Percentiles rank a stretch among this genome's conserved stretches.
phyloP scores from a whole-genome alignment of 495 filamentous ascomycete genomes.

The Trichoderma orchidacearum region DNA sequence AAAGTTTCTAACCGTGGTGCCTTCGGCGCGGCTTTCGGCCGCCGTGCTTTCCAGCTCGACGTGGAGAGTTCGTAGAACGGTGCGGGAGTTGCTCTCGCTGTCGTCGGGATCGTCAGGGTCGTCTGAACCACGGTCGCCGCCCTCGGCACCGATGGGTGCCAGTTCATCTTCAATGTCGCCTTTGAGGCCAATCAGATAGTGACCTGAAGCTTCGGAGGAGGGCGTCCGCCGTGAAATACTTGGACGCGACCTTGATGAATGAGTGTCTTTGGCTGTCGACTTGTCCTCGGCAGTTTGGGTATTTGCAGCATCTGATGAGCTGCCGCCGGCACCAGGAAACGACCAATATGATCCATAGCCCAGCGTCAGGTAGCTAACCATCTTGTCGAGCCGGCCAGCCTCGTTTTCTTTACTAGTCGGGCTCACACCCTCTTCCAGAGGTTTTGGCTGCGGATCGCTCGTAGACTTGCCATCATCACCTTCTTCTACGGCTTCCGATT shows the following conservation, averaged over 20 bases:
- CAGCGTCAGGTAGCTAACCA: constrained; percentile 38
- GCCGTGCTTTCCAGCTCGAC: constrained; percentile 31
- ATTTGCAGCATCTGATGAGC: not conserved
- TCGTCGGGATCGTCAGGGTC: constrained; percentile 12
- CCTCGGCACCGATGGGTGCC: not conserved
- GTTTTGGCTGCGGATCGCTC: not conserved
- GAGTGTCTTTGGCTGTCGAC: too few relatives aligned
- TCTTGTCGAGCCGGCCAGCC: constrained; percentile 21
- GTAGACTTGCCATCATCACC: not conserved
- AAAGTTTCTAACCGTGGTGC: constrained; percentile 26
- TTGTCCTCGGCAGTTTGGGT: not conserved
- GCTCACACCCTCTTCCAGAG: not conserved
- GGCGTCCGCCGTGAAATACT: not conserved
- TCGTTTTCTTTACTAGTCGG: constrained; percentile 3
- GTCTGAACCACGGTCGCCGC: not conserved
- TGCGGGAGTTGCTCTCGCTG: constrained; percentile 22
- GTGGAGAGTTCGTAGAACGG: constrained; percentile 31
- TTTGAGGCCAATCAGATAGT: constrained; percentile 59
- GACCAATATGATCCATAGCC: constrained; percentile 45
- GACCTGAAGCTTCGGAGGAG: constrained; percentile 23
- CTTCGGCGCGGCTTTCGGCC: constrained; percentile 17
- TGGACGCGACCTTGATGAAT: too few relatives aligned
- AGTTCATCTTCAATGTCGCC: constrained; percentile 40
- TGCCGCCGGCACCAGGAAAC: constrained; percentile 7
- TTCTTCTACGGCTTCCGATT: not conserved